Evolutionary conservation across 768 basidiomycete genomes (phyloP), one percentile per base, ranked within the genome.

Genomic region (Macrocybe gigantea): DNA sequence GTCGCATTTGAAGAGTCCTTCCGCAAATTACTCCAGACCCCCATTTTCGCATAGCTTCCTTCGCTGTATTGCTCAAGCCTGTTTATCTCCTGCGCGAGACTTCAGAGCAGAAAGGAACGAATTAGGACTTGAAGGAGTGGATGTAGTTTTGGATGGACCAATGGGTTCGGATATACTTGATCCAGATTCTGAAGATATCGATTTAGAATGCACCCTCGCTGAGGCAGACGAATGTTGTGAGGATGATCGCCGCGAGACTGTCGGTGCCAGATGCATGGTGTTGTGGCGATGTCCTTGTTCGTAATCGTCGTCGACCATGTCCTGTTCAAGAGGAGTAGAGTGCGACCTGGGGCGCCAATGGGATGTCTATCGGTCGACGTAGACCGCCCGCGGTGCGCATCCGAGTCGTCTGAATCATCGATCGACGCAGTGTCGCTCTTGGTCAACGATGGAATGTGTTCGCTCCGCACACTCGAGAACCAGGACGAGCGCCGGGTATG

Each of bases 21-120:
- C 67, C 75, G 81, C 62, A 82, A 58, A 9, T 73, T 73, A 40
- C 78, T 71, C 85, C 90, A 93, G 29, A 82, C 83, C 15, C 84
- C 92, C 92, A 95, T 61, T 95, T 95, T 50, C 85, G 82, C 75
- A 96, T 85, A 7, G 88, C 78, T 59, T 96, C 94, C 61, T 85
- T 88, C 9, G 93, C 89, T 0, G 87, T 81, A 56, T 88, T 85
- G 53, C 82, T 84, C 38, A 94, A 6, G 88, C 88, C 62, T 93
- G 87, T 60, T 92, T 94, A 64, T 94, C 93, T 2, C 70, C 71
- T 0, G 83, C 80, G 38, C 84, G 85, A 5, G 88, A 80, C 60
- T 86, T 88, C 45, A 90, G 74, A 15, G 85, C 83, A 12, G 87
- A 80, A 41, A 95, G 77, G 69, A 96, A 87, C 12, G 83, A 76